Conservation (phyloP, 257 asterid genomes). For the Cinchona pubescens region DNA sequence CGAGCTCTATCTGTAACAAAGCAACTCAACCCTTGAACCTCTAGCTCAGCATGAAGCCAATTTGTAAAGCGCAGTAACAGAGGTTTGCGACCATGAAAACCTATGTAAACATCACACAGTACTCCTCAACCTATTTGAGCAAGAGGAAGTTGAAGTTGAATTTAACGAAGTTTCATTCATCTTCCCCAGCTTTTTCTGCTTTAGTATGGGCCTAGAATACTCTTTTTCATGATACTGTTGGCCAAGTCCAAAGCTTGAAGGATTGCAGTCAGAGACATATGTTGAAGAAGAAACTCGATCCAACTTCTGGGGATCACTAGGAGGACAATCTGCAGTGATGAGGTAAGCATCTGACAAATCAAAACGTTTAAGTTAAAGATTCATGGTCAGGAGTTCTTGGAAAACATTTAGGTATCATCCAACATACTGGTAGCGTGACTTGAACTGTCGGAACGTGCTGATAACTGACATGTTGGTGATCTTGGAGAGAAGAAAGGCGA, state of each 20-base stretch:
- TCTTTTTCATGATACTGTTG: slow-evolving; percentile 33
- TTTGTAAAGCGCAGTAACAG: slow-evolving; percentile 58
- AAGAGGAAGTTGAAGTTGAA: too few relatives aligned
- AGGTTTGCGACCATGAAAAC: too few relatives aligned
- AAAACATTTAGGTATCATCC: slow-evolving; percentile 35
- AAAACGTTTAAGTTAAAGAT: slow-evolving; percentile 28
- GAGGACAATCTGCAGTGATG: slow-evolving; percentile 32
- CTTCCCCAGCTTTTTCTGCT: slow-evolving; percentile 46
- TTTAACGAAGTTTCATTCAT: too few relatives aligned
- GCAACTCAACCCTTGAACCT: slow-evolving; percentile 82
- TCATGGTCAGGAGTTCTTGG: slow-evolving; percentile 36
- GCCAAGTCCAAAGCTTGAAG: slow-evolving; percentile 37
- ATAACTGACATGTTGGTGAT: slow-evolving; percentile 34
- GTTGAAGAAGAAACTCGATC: slow-evolving; percentile 54
- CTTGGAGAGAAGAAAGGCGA: slow-evolving; percentile 93
- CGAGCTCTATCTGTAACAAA: slow-evolving; percentile 69
- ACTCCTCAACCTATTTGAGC: too few relatives aligned
- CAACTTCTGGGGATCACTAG: slow-evolving; percentile 40
- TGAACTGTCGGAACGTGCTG: slow-evolving; percentile 22
- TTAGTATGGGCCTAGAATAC: slow-evolving; percentile 39
- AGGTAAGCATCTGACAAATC: slow-evolving; percentile 38
- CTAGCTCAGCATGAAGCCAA: slow-evolving; percentile 87
- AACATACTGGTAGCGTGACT: slow-evolving; percentile 24
- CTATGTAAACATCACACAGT: too few relatives aligned
- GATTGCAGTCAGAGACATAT: slow-evolving; percentile 43